These are phyloP conservation scores for Pneumocystis carinii DNA, from an alignment of 1,139 yeast genomes.

Conservation along the genomic window DNA sequence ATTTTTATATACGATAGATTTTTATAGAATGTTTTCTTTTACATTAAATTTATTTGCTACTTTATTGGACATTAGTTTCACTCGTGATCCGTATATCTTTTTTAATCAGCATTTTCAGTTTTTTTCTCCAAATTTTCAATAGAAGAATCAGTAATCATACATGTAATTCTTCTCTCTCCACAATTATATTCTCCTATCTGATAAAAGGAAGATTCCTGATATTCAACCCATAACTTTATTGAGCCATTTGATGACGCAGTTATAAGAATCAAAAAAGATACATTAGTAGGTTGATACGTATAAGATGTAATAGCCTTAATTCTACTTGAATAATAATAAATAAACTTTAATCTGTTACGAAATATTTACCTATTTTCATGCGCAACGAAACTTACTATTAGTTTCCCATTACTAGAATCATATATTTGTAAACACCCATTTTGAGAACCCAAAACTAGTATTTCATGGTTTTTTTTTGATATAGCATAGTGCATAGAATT, in stretches of 20 bases:
- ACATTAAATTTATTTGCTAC: background rate
- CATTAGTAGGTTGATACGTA: conserved; percentile 22
- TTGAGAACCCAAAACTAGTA: conserved; percentile 47
- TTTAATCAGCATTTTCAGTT: background rate
- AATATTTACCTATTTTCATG: conserved; percentile 1
- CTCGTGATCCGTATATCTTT: background rate
- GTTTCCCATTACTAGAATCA: conserved; percentile 14
- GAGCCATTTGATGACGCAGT: conserved; percentile 89
- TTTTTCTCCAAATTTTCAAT: background rate
- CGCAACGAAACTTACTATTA: background rate
- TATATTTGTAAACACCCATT: conserved; percentile 58
- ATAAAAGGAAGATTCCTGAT: background rate
- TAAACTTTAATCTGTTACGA: background rate
- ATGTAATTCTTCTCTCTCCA: background rate
- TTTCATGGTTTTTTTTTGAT: conserved; percentile 21
- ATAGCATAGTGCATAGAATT: background rate
- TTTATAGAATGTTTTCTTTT: background rate
- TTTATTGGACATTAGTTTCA: background rate
- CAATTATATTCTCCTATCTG: background rate
- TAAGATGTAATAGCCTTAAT: conserved; percentile 3
- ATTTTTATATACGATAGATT: background rate
- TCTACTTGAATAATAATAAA: background rate
- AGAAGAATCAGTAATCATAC: background rate
- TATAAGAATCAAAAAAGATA: conserved; percentile 28
- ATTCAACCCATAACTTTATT: conserved; percentile 68